Evolutionary conservation across 441 rosid species (phyloP), one percentile per base, ranked within the genome.

Genomic region (Pelargonium myrrhifolium): DNA sequence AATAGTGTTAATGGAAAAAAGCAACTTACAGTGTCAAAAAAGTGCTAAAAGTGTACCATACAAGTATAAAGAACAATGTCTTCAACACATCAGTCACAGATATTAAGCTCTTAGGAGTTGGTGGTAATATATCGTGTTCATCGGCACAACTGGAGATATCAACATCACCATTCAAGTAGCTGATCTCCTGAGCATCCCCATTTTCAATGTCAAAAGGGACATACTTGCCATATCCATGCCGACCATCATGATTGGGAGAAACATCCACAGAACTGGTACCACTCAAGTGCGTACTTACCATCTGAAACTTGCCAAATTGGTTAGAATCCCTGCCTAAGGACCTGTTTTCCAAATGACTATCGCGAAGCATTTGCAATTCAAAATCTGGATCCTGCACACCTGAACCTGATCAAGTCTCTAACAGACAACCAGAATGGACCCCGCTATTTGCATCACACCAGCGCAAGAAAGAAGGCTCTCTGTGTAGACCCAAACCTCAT

Each of bases 21-120:
- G 61, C 68, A 70, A 86, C 99, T 94, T 84, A 94, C 99, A 94
- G 71, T 49, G 99, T 92, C 86, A 94, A 86, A 84, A 94, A 87
- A 64, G 99, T 94, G 86, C 99, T 94, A 84, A 90, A 94, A 51
- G 93, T 88, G 84, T 92, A 94, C 99, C 99, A 94, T 63, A 92
- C 87, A 82, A 94, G 95, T 71, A 94, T 89, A 72, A 94, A 84
- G 84, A 92, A 92, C 72, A 94, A 73, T 56, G 98, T 94, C 80
- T 90, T 94, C 76, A 90, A 80, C 72, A 94, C 86, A 75, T 90
- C 97, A n/a, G 87, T 81, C 5, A 82, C 66, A 75, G 93, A 84
- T 55, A 90, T 39, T 68, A 65, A 71, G 66, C 74, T 77, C 72
- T 70, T 78, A 6, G 83, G 68, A 64, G 60, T 66, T 72, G 39